Conservation (phyloP, 345 rosid genomes). For the Populus simonii region DNA sequence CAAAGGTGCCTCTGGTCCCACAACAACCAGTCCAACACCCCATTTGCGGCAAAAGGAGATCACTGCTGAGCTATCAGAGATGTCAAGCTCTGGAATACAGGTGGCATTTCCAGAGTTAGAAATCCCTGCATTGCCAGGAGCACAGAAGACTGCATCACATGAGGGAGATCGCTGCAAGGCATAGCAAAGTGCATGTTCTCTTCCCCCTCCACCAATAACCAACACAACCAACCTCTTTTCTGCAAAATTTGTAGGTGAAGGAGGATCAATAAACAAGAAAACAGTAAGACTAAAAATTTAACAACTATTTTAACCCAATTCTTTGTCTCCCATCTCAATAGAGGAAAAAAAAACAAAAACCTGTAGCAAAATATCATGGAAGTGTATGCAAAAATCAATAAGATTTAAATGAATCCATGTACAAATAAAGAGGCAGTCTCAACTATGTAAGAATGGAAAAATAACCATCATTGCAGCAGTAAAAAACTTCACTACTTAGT, state of each 20-base stretch:
- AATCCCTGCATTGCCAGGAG: constrained; percentile 93
- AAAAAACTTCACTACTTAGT: no score
- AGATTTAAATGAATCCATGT: neutral
- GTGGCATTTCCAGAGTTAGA: constrained; percentile 76
- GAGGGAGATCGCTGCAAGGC: constrained; percentile 75
- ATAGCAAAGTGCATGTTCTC: constrained; percentile 90
- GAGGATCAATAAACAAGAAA: neutral
- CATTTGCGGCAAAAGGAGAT: constrained; percentile 60
- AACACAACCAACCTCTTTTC: constrained; percentile 63
- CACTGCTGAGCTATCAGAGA: constrained; percentile 61
- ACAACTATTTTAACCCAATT: neutral
- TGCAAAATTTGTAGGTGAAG: constrained; percentile 21
- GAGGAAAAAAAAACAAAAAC: neutral
- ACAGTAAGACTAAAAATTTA: neutral
- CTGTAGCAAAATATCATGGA: neutral
- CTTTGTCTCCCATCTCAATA: neutral
- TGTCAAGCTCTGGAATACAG: constrained; percentile 66
- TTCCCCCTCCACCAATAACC: constrained; percentile 97
- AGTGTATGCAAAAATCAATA: neutral
- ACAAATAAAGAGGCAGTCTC: no score
- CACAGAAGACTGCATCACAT: constrained; percentile 72
- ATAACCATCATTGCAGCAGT: no score
- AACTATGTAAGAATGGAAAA: no score
- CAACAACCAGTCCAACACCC: constrained; percentile 74
- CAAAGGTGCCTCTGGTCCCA: constrained; percentile 94